Percentiles rank a stretch among this genome's conserved stretches.
Evolutionary conservation across 2,329 filamentous ascomycete species (phyloP).

Genomic region (Aspergillus bombycis): DNA sequence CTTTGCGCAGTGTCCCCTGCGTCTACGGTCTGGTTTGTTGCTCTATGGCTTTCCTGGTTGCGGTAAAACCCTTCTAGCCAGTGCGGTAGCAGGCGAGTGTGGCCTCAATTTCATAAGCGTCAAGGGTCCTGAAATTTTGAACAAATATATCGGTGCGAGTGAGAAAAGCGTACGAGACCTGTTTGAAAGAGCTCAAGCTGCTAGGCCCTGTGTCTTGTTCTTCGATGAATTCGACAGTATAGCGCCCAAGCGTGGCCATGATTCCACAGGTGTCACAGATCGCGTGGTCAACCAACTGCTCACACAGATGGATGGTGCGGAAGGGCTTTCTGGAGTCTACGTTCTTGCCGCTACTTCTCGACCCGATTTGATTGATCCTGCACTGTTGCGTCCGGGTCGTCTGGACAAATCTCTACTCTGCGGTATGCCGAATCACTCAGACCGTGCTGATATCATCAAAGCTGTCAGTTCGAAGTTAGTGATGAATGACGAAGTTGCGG

Average conservation of each 20-base stretch:
- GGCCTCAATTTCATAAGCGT: constrained; percentile 98
- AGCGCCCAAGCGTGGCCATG: constrained; percentile 93
- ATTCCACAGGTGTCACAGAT: constrained; percentile 97
- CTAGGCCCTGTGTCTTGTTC: constrained; percentile 91
- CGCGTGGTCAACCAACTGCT: constrained; percentile 97
- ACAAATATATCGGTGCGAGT: constrained; percentile 98
- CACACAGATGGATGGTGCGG: constrained; percentile 98
- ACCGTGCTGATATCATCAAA: constrained; percentile 84
- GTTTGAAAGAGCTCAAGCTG: constrained; percentile 87
- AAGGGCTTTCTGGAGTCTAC: constrained; percentile 92
- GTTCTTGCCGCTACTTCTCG: constrained; percentile 92
- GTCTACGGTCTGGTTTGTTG: constrained; percentile 88
- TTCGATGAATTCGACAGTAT: constrained; percentile 99
- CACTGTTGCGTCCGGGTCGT: constrained; percentile 84
- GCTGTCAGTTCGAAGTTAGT: constrained; percentile 82
- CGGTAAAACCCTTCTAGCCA: constrained; percentile 93
- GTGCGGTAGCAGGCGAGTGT: constrained; percentile 95
- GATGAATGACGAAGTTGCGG: constrained; percentile 67
- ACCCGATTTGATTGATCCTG: constrained; percentile 94
- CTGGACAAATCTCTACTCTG: constrained; percentile 92
- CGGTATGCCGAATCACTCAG: constrained; percentile 78
- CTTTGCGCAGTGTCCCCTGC: constrained; percentile 91
- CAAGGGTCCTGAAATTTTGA: constrained; percentile 96
- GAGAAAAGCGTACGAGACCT: constrained; percentile 95
- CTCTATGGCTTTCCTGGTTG: constrained; percentile 95